These are phyloP conservation scores for Pseudonitzschia multiseries DNA, from an alignment of 108 stramenopile species.

Conservation along the genomic window DNA sequence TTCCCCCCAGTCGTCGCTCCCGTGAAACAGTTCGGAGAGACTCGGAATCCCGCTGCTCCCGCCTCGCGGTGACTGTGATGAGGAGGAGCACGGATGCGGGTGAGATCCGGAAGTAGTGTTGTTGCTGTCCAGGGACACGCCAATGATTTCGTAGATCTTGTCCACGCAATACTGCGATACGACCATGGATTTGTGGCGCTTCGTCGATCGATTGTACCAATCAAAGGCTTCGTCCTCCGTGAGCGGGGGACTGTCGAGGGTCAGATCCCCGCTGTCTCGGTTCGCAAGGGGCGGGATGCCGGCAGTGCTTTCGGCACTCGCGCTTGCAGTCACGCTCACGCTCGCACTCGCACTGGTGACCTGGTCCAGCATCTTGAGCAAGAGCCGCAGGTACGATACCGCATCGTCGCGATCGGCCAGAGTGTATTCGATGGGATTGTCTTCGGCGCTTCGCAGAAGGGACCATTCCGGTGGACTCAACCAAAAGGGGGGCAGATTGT, in stretches of 20 bases:
- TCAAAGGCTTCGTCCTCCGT: conserved; percentile 61
- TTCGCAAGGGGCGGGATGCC: neutral
- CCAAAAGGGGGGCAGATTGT: conserved; percentile 19
- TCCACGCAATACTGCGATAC: conserved; percentile 71
- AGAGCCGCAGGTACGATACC: conserved; percentile 50
- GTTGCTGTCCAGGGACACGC: conserved; percentile 12
- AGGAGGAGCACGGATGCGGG: too few species aligned
- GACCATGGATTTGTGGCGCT: conserved; percentile 62
- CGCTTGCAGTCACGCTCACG: neutral
- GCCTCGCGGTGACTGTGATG: conserved; percentile 32
- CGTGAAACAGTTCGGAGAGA: conserved; percentile 1
- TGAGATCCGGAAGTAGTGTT: neutral
- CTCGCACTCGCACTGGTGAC: neutral
- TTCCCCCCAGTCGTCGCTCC: neutral
- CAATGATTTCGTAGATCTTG: conserved; percentile 65
- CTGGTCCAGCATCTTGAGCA: conserved; percentile 65
- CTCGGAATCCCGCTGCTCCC: conserved; percentile 43
- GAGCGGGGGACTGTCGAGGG: conserved; percentile 7
- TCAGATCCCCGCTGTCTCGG: neutral
- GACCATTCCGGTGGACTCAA: conserved; percentile 50
- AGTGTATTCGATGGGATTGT: conserved; percentile 75
- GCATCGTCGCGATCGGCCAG: conserved; percentile 58
- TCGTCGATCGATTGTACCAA: conserved; percentile 27
- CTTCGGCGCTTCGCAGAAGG: conserved; percentile 60
- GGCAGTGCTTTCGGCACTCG: neutral